Evolutionary conservation across 768 basidiomycete species (phyloP).

Genomic region (Panus rudis): DNA sequence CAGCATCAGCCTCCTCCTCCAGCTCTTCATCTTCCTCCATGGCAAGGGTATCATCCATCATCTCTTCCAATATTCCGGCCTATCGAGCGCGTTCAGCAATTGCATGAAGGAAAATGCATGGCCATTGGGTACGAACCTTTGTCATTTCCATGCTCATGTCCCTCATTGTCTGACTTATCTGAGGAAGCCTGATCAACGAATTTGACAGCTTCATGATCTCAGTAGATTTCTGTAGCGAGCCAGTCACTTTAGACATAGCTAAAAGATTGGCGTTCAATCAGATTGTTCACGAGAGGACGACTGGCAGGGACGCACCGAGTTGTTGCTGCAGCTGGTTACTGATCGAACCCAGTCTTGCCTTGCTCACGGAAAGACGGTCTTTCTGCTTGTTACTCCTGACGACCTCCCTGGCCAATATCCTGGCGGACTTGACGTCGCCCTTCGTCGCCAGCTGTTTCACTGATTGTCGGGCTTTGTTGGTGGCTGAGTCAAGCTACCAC

Average conservation of each 20-base stretch:
- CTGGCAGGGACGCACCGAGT: slow-evolving; percentile 53
- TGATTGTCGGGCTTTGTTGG: slow-evolving; percentile 67
- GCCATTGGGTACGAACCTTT: slow-evolving; percentile 49
- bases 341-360: slow-evolving; percentile 89
- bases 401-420: slow-evolving; percentile 90
- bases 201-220: slow-evolving; percentile 99
- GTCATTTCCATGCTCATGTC: slow-evolving; percentile 99
- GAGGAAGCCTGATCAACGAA: slow-evolving; percentile 82
- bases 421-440: slow-evolving; percentile 88
- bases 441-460: slow-evolving; percentile 88
- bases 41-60: slow-evolving; percentile 90
- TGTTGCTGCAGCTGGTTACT: slow-evolving; percentile 86
- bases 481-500: slow-evolving; percentile 71
- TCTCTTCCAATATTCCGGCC: slow-evolving; percentile 98
- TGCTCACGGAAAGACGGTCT: slow-evolving; percentile 84
- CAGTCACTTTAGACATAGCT: slow-evolving; percentile 97
- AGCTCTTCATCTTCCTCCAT: slow-evolving; percentile 92
- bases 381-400: slow-evolving; percentile 93
- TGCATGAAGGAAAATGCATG: neutral
- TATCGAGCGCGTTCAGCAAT: slow-evolving; percentile 25
- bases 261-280: slow-evolving; percentile 2
- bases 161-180: slow-evolving; percentile 88
- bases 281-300: neutral
- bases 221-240: slow-evolving; percentile 94
- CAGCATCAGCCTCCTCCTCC: slow-evolving; percentile 93